Evolutionary conservation across 2,329 filamentous ascomycete species (phyloP), one percentile per base, ranked within the genome.

Genomic region (Fusarium continuum): DNA sequence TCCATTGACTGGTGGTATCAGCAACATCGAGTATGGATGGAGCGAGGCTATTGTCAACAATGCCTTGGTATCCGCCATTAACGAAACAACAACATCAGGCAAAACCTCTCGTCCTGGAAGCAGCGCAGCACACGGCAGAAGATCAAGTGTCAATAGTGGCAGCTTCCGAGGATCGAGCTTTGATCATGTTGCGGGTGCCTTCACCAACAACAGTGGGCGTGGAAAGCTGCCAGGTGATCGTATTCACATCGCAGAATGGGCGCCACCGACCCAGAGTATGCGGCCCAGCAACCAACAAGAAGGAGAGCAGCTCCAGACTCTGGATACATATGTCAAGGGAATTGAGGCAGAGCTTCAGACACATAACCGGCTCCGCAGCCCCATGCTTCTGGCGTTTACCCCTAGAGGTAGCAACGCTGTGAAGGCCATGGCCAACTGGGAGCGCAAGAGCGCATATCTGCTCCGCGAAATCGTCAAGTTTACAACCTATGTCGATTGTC

Each of bases 1-100:
- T 73, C 95, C 95, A 3, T 81, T 99, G 26, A 86, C 94, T 28
- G 95, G 95, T 54, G 94, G 93, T 53, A 91, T 99, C 68, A 96
- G 92, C 77, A 99, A 97, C 75, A 91, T 98, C 68, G 95, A 99
- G 76, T 98, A 97, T 72, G 95, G 95, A 48, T 99, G 95, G 95
- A 91, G 92, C 68, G 92, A 97, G 34, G 82, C 84, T 17, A 88
- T 97, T 59, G 88, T 97, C 70, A 88, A 86, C 67, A 86, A 82
- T 50, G 78, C 82, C 8, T 77, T 86, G 20, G 80, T 87, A 5
- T 76, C 73, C 5, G 81, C 82, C 22, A 82, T 85, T 67, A 83
- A 83, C 57, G 83, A 87, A 45, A 76, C 67, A 23, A 75, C 73
- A 29, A 75, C 74, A 10, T 70, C 64, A 48, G 75, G 70, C 19